These are phyloP conservation scores for Fusarium buharicum DNA, from an alignment of 2,329 filamentous ascomycete genomes.

Conservation along the genomic window DNA sequence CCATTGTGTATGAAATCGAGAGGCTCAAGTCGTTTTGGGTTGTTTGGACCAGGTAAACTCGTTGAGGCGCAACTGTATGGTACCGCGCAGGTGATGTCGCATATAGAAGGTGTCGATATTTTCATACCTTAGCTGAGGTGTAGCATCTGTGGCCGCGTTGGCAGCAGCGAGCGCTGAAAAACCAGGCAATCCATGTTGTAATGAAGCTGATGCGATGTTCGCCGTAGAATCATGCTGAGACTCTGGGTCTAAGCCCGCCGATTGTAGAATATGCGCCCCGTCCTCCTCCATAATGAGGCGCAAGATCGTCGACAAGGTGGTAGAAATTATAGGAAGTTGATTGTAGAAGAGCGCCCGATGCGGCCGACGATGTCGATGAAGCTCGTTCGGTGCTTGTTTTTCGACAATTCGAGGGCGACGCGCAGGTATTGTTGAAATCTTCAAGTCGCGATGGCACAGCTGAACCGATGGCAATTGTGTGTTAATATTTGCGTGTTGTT, in stretches of 20 bases:
- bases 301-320: background rate
- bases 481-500: background rate
- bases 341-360: constrained; percentile 10
- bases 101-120: background rate
- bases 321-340: constrained; percentile 2
- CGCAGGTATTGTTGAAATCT: constrained; percentile 4
- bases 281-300: constrained; percentile 58
- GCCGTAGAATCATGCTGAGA: constrained; percentile 63
- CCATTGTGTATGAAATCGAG: background rate
- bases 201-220: constrained; percentile 54
- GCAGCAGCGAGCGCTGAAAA: constrained; percentile 58
- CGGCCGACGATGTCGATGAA: constrained; percentile 14
- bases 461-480: background rate
- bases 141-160: constrained; percentile 52
- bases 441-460: background rate
- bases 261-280: constrained; percentile 53
- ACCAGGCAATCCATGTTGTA: constrained; percentile 57
- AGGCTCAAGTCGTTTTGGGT: background rate
- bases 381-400: constrained; percentile 2
- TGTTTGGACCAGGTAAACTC: background rate
- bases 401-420: constrained; percentile 14
- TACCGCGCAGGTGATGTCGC: background rate
- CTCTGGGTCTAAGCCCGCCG: constrained; percentile 58
- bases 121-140: constrained; percentile 60
- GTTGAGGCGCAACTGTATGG: constrained; percentile 1